phyloP scores from a whole-genome alignment of 163 green algal genomes.

The Chloroidium sp. region DNA sequence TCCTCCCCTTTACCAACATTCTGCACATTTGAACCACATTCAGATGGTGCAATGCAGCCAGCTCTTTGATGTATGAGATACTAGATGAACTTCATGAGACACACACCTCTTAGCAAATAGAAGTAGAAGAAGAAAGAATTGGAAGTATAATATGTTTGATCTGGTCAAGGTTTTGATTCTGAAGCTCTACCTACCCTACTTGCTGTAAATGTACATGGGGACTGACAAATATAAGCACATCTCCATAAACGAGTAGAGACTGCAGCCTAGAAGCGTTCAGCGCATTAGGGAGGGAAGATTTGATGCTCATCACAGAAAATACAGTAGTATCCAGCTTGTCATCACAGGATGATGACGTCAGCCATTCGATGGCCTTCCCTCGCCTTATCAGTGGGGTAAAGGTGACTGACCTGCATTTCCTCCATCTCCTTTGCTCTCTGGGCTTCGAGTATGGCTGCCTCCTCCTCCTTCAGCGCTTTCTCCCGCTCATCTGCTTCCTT shows the following conservation, averaged over 20 bases:
- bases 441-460: conserved; percentile 16
- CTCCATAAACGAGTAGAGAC: background rate
- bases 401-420: conserved; percentile 24
- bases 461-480: conserved; percentile 7
- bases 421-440: conserved; percentile 18
- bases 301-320: background rate
- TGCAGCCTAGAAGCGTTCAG: background rate
- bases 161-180: too few relatives aligned
- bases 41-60: background rate
- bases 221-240: too few relatives aligned
- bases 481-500: conserved; percentile 13
- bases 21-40: background rate
- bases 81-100: too few relatives aligned
- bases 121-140: too few relatives aligned
- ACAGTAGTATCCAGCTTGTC: background rate
- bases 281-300: background rate
- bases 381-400: background rate
- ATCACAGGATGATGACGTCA: too few relatives aligned
- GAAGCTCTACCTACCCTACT: too few relatives aligned
- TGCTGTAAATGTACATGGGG: too few relatives aligned
- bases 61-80: too few relatives aligned
- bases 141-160: too few relatives aligned
- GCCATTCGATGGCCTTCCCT: too few relatives aligned
- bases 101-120: too few relatives aligned
- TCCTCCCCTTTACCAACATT: background rate